Evolutionary conservation across 2,329 filamentous ascomycete species (phyloP).

Genomic region (Didymellaceae sp.): DNA sequence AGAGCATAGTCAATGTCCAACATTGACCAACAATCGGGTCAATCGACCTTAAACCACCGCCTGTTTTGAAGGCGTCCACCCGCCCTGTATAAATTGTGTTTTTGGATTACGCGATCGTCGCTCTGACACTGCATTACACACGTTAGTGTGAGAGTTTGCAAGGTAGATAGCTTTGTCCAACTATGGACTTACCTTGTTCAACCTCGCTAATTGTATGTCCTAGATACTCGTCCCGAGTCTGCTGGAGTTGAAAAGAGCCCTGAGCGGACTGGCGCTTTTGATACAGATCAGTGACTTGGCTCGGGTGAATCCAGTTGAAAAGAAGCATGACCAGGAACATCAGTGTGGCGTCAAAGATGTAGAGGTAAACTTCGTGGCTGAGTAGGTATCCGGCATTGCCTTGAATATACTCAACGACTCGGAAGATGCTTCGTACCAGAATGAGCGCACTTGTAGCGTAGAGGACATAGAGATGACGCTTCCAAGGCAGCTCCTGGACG

Average conservation of each 20-base stretch:
- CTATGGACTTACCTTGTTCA: too few species aligned
- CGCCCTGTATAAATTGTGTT: too few species aligned
- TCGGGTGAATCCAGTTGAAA: slow-evolving; percentile 50
- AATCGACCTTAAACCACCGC: too few species aligned
- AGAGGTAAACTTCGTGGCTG: slow-evolving; percentile 51
- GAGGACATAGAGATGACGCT: slow-evolving; percentile 50
- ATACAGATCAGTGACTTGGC: slow-evolving; percentile 30
- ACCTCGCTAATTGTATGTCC: too few species aligned
- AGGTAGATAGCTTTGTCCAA: too few species aligned
- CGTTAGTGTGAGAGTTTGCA: too few species aligned
- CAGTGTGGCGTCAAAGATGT: slow-evolving; percentile 54
- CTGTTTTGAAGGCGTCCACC: too few species aligned
- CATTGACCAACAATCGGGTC: too few species aligned
- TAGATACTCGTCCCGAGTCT: slow-evolving; percentile 1
- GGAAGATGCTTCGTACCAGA: slow-evolving; percentile 57
- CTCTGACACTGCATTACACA: too few species aligned
- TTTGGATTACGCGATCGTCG: too few species aligned
- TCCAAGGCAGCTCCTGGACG: slow-evolving; percentile 26
- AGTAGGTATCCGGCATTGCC: slow-evolving; percentile 56
- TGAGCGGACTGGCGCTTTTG: slow-evolving; percentile 14
- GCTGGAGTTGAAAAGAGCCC: slow-evolving; percentile 14
- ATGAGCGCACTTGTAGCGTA: slow-evolving; percentile 56
- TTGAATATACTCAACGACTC: slow-evolving; percentile 56
- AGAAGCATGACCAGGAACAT: slow-evolving; percentile 53
- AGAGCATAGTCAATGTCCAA: too few species aligned